Conservation (phyloP, 2,329 filamentous ascomycete species). For the Cladobotryum mycophilum region DNA sequence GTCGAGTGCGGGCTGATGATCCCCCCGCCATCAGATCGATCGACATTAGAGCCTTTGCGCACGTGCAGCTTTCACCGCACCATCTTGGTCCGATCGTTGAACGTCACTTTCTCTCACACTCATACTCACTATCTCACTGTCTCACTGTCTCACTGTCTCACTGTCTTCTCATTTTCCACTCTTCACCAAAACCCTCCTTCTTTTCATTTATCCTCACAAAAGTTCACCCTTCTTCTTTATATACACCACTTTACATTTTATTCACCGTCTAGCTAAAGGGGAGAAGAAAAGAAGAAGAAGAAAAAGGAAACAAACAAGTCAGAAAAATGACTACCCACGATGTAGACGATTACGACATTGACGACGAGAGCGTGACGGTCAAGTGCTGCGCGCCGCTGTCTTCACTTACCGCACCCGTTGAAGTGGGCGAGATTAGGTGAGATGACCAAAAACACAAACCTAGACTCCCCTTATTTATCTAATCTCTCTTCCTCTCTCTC, state of each 20-base stretch:
- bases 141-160: too few relatives aligned
- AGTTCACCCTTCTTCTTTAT: not conserved
- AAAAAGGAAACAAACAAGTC: not conserved
- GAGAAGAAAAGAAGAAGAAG: too few relatives aligned
- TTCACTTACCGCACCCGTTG: slow-evolving; percentile 36
- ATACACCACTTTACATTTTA: not conserved
- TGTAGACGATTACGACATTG: slow-evolving; percentile 14
- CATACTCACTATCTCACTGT: too few relatives aligned
- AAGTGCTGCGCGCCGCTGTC: slow-evolving; percentile 36
- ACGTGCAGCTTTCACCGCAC: too few relatives aligned
- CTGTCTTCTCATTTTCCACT: too few relatives aligned
- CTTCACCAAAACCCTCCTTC: too few relatives aligned
- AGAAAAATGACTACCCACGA: not conserved
- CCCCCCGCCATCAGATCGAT: too few relatives aligned
- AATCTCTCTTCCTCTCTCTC: not conserved
- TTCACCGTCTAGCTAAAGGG: not conserved
- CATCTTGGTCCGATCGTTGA: too few relatives aligned
- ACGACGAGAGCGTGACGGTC: slow-evolving; percentile 28
- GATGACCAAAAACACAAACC: not conserved
- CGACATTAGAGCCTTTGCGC: too few relatives aligned
- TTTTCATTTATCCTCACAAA: too few relatives aligned
- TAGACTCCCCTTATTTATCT: not conserved
- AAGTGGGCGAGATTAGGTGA: slow-evolving; percentile 37
- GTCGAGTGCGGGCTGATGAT: too few relatives aligned
- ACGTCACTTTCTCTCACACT: too few relatives aligned